Evolutionary conservation across 106 monocot genomes (phyloP), one percentile per base, ranked within the genome.

Genomic region (Posidonia australis): DNA sequence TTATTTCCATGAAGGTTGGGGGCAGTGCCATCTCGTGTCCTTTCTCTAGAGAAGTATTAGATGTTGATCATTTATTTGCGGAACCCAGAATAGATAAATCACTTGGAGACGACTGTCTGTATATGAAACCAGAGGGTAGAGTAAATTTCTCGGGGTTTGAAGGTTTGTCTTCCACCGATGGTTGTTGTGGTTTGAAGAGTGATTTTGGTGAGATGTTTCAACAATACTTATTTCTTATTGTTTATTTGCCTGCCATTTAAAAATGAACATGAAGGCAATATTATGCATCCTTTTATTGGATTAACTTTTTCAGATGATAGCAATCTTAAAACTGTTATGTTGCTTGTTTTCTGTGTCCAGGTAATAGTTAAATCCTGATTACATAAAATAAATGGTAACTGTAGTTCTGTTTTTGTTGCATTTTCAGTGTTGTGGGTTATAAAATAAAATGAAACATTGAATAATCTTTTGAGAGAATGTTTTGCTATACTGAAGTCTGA

Each of bases 41-140:
- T 60, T 13, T 24, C 30, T 47, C 21, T 13, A 62, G 68, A 49
- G 73, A 78, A 19, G 31, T 51, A 31, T 22, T 68, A 58, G 57
- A 73, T 27, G 54, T 68, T 58, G 68, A 64, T 11, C 18, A 58
- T 58, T 69, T 78, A 41, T 55, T 73, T 63, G 54, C 47, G 3
- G 63, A 73, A 13, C 63, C 63, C 9, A 67, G 63, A 25, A 32
- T 1, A 41, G 53, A 53, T 1, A n/a, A 29, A 46, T 25, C 7
- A 43, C 52, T 73, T 44, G 67, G 48, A 52, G 29, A n/a, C 14
- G 63, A 69, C 47, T 62, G 13, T n/a, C 27, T 68, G 42, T 11
- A 23, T 16, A 58, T 31, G 58, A 17, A 28, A 28, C 44, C 59
- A 21, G 46, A 58, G 20, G 27, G 6, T 13, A 26, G 53, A 5